Evolutionary conservation across 164 flowering plant genomes (phyloP).

Genomic region (Dillenia suffruticosa): DNA sequence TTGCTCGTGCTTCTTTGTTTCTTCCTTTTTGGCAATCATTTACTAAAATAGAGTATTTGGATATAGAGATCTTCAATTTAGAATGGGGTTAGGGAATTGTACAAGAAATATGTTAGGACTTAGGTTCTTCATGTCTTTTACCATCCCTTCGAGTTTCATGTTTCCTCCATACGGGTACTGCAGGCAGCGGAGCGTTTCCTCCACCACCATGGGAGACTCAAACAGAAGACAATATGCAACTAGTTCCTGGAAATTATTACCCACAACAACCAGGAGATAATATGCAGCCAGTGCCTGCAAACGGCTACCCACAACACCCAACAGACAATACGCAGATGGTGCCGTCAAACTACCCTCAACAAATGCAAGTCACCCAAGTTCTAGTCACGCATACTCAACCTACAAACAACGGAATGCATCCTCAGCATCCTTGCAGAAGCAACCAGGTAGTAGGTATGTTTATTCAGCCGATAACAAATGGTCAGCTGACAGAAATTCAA

Average conservation of each 20-base stretch:
- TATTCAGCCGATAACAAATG: constrained; percentile 25
- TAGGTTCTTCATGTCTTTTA: too few relatives aligned
- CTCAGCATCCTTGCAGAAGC: constrained; percentile 28
- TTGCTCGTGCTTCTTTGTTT: too few relatives aligned
- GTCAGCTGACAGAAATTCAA: constrained; percentile 10
- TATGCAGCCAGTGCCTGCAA: constrained; percentile 16
- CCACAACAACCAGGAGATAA: constrained; percentile 2
- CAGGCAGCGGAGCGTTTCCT: constrained; percentile 54
- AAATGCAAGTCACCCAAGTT: constrained; percentile 36
- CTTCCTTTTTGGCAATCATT: too few relatives aligned
- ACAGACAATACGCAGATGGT: constrained; percentile 12
- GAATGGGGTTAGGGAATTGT: too few relatives aligned
- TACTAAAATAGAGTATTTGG: too few relatives aligned
- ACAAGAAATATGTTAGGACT: too few relatives aligned
- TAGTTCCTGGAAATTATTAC: too few relatives aligned
- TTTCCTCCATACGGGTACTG: constrained; percentile 30
- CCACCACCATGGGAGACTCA: constrained; percentile 98
- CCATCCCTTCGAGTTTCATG: too few relatives aligned
- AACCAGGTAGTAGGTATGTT: constrained; percentile 30
- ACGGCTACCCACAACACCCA: constrained; percentile 24
- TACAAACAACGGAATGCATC: constrained; percentile 24
- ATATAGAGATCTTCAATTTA: too few relatives aligned
- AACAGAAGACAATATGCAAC: constrained; percentile 17
- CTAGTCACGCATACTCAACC: constrained; percentile 34
- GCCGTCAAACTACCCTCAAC: constrained; percentile 31